Percentiles rank a stretch among this genome's conserved stretches.
phyloP scores from a whole-genome alignment of 768 basidiomycete genomes.

The Boletales sp. region DNA sequence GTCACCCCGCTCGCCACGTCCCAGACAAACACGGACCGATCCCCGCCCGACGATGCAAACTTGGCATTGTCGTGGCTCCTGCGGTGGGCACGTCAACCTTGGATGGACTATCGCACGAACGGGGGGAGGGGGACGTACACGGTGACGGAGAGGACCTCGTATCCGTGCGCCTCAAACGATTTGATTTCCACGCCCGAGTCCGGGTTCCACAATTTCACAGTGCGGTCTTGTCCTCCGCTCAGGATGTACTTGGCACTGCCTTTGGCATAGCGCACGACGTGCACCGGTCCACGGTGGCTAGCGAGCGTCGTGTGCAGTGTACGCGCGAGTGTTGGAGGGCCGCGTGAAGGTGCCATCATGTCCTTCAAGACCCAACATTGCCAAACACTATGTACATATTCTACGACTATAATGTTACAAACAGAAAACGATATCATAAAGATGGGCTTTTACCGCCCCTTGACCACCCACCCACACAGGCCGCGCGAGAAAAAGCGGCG shows the following conservation, averaged over 20 bases:
- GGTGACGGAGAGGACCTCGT: conserved; percentile 88
- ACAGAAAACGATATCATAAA: no score
- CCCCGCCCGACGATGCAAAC: conserved; percentile 92
- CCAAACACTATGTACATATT: no score
- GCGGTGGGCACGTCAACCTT: not conserved
- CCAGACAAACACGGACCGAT: conserved; percentile 92
- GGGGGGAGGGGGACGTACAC: conserved; percentile 53
- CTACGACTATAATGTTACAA: no score
- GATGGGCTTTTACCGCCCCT: no score
- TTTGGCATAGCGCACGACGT: conserved; percentile 89
- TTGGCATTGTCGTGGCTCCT: conserved; percentile 92
- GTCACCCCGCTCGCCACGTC: conserved; percentile 89
- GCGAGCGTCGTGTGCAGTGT: conserved; percentile 59
- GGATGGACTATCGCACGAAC: no score
- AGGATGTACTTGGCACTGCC: conserved; percentile 85
- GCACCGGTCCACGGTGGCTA: conserved; percentile 79
- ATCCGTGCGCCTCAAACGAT: conserved; percentile 85
- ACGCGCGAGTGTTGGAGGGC: conserved; percentile 51
- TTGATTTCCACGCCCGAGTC: conserved; percentile 86
- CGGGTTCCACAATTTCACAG: conserved; percentile 90
- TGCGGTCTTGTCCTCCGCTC: conserved; percentile 91
- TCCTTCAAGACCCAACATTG: no score
- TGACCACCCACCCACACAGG: no score
- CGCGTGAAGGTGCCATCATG: conserved; percentile 52
- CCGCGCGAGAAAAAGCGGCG: no score